Percentiles rank a stretch among this genome's conserved stretches.
phyloP scores from a whole-genome alignment of 2,329 filamentous ascomycete genomes.

The Samsoniella hepiali region DNA sequence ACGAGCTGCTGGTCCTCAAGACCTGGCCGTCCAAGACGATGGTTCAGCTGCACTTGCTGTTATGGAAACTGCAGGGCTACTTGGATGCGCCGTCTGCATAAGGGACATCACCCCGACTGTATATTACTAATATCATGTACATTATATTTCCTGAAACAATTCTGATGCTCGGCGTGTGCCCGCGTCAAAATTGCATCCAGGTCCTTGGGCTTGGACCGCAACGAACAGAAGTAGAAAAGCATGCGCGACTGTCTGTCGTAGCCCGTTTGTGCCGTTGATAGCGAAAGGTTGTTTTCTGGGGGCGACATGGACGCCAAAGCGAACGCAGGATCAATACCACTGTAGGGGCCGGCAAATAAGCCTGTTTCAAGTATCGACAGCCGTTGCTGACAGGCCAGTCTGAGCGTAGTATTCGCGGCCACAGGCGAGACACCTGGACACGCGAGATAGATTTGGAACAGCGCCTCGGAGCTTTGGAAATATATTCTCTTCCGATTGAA shows the following conservation, averaged over 20 bases:
- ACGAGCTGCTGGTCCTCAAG: constrained; percentile 42
- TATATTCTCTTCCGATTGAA: background rate
- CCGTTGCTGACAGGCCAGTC: background rate
- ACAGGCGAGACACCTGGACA: background rate
- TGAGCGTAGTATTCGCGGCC: background rate
- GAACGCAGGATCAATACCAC: background rate
- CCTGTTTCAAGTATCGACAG: background rate
- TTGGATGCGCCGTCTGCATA: constrained; percentile 25
- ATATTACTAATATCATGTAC: background rate
- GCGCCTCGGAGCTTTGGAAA: background rate
- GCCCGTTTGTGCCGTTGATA: background rate
- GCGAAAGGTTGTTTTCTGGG: too few relatives aligned
- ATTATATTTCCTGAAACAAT: background rate
- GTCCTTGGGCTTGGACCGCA: too few relatives aligned
- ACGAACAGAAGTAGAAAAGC: background rate
- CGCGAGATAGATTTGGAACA: background rate
- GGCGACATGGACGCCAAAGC: background rate
- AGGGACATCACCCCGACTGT: background rate
- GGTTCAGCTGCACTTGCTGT: constrained; percentile 43
- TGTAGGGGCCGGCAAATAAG: background rate
- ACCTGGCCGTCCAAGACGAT: constrained; percentile 38
- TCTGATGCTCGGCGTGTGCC: too few relatives aligned
- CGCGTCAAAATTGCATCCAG: too few relatives aligned
- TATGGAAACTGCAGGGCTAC: constrained; percentile 61
- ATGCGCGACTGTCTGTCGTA: background rate